Evolutionary conservation across 257 asterid genomes (phyloP), one percentile per base, ranked within the genome.

Genomic region (Gardenia jasminoides): DNA sequence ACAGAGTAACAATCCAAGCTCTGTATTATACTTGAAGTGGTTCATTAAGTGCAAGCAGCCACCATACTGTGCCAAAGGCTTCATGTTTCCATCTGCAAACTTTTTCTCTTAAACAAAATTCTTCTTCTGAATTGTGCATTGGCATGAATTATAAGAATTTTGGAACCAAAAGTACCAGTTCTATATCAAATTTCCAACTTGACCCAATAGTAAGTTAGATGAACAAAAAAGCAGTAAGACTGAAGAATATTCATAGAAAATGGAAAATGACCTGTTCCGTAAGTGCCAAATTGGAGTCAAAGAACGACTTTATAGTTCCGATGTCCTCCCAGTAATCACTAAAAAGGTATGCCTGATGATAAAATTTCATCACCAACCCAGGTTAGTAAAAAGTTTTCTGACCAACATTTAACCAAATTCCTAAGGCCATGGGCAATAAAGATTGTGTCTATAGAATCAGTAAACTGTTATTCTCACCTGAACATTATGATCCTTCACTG

Each of bases 301-400:
- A 96, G 83, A 96, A 93, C n/a, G 98, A 87, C 86, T 86, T 92
- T 46, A 93, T 86, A 44, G 98, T 92, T 82, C 99, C 98, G 48
- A 95, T 95, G 83, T 95, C 99, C 84, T 95, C 99, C 98, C 98
- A 95, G 80, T 95, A 92, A 85, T 95, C 99, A 50, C 80, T 86
- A 82, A 95, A 95, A 73, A 95, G 72, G 83, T 88, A 91, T 30
- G 98, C 98, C 98, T 95, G 87, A 61, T 54, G 69, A 67, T 11
- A 70, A 10, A 24, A 71, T 85, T 65, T 76, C 77, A 79, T 67
- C 73, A 16, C 67, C 67, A 84, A 81, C 69, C 69, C n/a, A 54
- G 69, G 66, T 59, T 30, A 52, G 59, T 69, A 48, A 24, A 36
- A 36, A 50, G 76, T 64, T 61, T 39, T 69, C 68, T 39, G 36